A percentile compares a stretch with the other conserved stretches of the same genome.
Conservation (phyloP, 176 grass and related monocot genomes). For the Lolium rigidum region DNA sequence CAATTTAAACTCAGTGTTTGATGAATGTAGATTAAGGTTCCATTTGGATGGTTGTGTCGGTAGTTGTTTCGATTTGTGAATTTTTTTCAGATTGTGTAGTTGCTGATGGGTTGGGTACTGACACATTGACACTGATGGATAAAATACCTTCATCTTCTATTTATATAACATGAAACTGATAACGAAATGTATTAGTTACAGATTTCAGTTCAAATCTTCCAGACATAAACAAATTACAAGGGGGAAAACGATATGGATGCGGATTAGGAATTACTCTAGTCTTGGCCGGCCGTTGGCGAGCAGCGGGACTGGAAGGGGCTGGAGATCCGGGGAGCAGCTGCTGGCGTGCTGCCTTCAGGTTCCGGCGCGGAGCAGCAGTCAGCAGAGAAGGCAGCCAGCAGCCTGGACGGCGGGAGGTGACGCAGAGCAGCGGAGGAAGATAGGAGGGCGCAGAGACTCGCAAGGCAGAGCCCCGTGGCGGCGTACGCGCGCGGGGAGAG, state of each 20-base stretch:
- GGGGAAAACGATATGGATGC: not conserved
- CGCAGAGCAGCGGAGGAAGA: not conserved
- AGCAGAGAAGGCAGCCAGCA: not conserved
- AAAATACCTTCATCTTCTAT: not conserved
- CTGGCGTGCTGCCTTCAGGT: not conserved
- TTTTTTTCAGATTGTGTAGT: not conserved
- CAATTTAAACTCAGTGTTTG: not conserved
- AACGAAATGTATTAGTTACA: not conserved
- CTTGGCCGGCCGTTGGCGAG: not conserved
- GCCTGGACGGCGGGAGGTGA: not conserved
- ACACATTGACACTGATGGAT: not conserved
- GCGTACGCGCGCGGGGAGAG: not conserved
- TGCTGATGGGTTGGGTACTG: not conserved
- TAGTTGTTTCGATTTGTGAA: not conserved
- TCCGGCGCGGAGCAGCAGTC: not conserved
- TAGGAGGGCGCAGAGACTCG: not conserved
- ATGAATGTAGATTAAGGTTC: not conserved
- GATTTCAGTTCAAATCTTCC: not conserved
- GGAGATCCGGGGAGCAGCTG: not conserved
- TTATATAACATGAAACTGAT: not conserved
- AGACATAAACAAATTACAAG: not conserved
- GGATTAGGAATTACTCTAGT: not conserved
- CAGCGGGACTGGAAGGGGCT: not conserved
- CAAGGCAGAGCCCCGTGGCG: not conserved
- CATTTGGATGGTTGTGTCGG: not conserved